Evolutionary conservation across 2,329 filamentous ascomycete genomes (phyloP).

Genomic region (Rhytidhysteron rufulum): DNA sequence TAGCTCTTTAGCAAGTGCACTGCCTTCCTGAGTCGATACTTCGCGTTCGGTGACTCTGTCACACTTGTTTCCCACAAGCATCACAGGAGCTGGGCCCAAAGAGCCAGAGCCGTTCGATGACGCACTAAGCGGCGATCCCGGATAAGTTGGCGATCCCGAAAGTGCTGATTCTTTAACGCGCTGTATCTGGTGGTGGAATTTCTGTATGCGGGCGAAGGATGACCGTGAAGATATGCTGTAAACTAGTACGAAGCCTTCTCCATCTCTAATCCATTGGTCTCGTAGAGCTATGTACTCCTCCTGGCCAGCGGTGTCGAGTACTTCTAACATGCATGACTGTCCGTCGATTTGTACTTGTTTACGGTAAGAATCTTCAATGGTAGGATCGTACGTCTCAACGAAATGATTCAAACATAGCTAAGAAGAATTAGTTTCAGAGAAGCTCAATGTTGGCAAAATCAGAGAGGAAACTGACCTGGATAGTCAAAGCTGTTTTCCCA

Average conservation of each 20-base stretch:
- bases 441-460: not conserved
- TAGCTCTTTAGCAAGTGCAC: constrained; percentile 83
- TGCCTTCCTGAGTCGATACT: constrained; percentile 93
- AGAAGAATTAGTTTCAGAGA: constrained; percentile 8
- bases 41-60: constrained; percentile 94
- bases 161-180: constrained; percentile 86
- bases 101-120: constrained; percentile 50
- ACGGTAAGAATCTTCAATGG: constrained; percentile 65
- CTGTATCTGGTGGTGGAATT: constrained; percentile 95
- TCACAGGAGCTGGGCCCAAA: constrained; percentile 77
- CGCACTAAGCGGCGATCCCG: constrained; percentile 66
- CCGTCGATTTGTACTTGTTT: constrained; percentile 81
- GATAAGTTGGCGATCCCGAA: constrained; percentile 70
- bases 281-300: constrained; percentile 96
- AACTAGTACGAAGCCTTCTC: constrained; percentile 94
- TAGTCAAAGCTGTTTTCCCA: constrained; percentile 89
- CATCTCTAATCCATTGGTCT: constrained; percentile 98
- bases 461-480: constrained; percentile 78
- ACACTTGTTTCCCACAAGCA: constrained; percentile 98
- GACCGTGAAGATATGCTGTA: constrained; percentile 98
- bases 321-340: constrained; percentile 95
- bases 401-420: constrained; percentile 97
- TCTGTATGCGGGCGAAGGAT: constrained; percentile 90
- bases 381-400: constrained; percentile 80
- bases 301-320: constrained; percentile 94